Conservation (phyloP, 345 rosid species). For the Pseudoturritis turrita region DNA sequence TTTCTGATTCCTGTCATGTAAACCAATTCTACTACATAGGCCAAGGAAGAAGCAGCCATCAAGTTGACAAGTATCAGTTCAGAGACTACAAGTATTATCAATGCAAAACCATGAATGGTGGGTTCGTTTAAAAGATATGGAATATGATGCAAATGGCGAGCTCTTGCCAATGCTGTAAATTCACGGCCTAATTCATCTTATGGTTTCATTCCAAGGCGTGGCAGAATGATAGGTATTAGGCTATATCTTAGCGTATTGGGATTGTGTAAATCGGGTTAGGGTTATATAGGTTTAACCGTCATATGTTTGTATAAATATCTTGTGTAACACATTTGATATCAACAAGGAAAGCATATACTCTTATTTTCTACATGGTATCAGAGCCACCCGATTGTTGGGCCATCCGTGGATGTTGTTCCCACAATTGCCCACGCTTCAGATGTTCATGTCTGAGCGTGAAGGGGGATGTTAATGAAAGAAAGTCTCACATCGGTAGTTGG, state of each 20-base stretch:
- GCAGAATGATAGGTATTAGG: not conserved
- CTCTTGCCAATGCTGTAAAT: not conserved
- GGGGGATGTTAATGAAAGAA: too few species aligned
- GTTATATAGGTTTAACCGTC: too few species aligned
- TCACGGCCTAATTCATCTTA: not conserved
- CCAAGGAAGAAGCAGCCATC: too few species aligned
- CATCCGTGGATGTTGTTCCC: too few species aligned
- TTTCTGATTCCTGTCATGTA: conserved; percentile 52
- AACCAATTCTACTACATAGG: conserved; percentile 7
- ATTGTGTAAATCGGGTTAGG: too few species aligned
- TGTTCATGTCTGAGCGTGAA: too few species aligned
- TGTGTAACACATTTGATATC: not conserved
- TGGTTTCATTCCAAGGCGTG: not conserved
- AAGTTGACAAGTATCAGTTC: not conserved
- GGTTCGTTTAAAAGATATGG: not conserved
- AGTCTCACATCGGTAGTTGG: too few species aligned
- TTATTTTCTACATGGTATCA: not conserved
- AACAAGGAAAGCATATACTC: not conserved
- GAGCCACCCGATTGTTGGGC: too few species aligned
- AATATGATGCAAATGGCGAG: not conserved
- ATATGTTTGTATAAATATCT: not conserved
- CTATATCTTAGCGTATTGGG: too few species aligned
- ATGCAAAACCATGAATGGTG: not conserved
- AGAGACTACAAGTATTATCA: not conserved
- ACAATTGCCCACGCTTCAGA: too few species aligned